phyloP scores from a whole-genome alignment of 768 basidiomycete species.

The Russula olivacea region DNA sequence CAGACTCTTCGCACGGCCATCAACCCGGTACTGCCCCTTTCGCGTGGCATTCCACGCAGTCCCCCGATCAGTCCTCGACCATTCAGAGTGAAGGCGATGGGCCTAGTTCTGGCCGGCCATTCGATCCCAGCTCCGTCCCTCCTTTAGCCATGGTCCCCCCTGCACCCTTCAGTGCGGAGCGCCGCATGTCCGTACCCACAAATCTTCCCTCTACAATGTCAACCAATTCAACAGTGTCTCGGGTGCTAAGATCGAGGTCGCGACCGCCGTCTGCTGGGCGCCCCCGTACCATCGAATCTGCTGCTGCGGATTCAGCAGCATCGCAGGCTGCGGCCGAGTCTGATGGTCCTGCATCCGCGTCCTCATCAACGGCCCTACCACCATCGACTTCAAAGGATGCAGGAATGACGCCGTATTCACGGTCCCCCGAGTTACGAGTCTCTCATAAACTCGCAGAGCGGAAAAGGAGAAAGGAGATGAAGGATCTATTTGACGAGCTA shows the following conservation, averaged over 20 bases:
- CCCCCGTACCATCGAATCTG: conserved; percentile 38
- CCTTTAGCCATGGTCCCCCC: conserved; percentile 47
- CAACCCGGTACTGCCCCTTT: conserved; percentile 60
- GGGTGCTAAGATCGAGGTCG: conserved; percentile 49
- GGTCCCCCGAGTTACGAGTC: conserved; percentile 89
- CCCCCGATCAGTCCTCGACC: conserved; percentile 35
- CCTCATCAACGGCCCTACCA: conserved; percentile 38
- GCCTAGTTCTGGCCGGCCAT: conserved; percentile 36
- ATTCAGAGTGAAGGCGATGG: conserved; percentile 25
- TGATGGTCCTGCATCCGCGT: conserved; percentile 23
- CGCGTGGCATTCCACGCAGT: conserved; percentile 57
- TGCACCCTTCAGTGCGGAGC: conserved; percentile 54
- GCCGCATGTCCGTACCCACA: conserved; percentile 68
- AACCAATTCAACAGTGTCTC: conserved; percentile 40
- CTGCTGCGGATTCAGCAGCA: conserved; percentile 31
- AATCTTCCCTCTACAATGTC: conserved; percentile 42
- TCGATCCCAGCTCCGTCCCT: conserved; percentile 40
- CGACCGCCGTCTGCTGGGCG: conserved; percentile 31
- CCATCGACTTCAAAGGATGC: conserved; percentile 21
- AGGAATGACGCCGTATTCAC: conserved; percentile 79
- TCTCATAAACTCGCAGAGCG: conserved; percentile 97
- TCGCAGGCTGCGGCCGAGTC: conserved; percentile 25
- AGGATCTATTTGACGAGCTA: conserved; percentile 94
- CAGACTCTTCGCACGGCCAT: conserved; percentile 60
- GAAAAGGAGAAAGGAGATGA: conserved; percentile 98